These are phyloP conservation scores for Fraxinus angustifolia DNA, from an alignment of 305 asterid genomes.

Conservation along the genomic window DNA sequence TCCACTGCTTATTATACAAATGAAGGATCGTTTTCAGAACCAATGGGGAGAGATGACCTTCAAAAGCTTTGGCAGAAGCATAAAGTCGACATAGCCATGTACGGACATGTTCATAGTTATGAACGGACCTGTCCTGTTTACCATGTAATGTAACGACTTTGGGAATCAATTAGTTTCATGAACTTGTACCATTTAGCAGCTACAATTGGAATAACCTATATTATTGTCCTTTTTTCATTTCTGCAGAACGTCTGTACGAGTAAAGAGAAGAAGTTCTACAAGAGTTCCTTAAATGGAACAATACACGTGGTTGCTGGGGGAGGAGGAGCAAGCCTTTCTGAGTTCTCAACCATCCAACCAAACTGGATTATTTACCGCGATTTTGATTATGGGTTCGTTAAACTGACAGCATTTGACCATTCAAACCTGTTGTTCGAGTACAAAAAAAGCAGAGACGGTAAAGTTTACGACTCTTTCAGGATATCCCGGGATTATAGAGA, in stretches of 20 bases:
- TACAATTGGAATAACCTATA: not conserved
- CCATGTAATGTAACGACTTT: conserved; percentile 42
- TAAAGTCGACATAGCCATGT: conserved; percentile 88
- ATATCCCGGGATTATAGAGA: conserved; percentile 81
- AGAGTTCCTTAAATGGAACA: conserved; percentile 74
- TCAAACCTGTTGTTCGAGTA: conserved; percentile 82
- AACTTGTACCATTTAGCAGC: not conserved
- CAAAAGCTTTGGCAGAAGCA: conserved; percentile 97
- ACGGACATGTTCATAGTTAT: conserved; percentile 73
- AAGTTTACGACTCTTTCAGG: conserved; percentile 76
- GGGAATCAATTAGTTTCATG: not conserved
- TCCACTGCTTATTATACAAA: conserved; percentile 52
- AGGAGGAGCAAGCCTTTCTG: conserved; percentile 76
- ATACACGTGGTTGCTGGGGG: conserved; percentile 97
- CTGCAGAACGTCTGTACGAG: conserved; percentile 69
- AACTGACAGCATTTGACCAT: conserved; percentile 79
- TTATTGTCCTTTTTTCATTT: not conserved
- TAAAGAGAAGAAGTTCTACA: conserved; percentile 55
- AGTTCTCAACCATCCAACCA: conserved; percentile 54
- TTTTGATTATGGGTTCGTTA: conserved; percentile 71
- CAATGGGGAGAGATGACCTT: conserved; percentile 86
- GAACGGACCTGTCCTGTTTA: conserved; percentile 84
- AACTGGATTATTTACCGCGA: conserved; percentile 76
- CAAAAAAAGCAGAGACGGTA: conserved; percentile 79
- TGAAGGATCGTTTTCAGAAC: conserved; percentile 80